Conservation (phyloP, 306 rosid species). For the Quercus ilex region DNA sequence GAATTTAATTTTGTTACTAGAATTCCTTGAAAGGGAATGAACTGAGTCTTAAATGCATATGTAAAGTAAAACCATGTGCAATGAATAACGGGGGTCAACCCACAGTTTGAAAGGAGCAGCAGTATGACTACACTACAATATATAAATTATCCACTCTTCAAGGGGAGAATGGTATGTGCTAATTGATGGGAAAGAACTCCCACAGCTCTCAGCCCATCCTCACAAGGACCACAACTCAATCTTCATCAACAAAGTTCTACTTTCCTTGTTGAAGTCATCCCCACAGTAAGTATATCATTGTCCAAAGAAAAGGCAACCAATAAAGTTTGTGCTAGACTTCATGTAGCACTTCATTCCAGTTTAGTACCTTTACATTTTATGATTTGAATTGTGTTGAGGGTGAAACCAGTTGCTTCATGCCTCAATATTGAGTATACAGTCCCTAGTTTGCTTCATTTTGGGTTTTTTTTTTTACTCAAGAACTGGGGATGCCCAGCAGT, state of each 20-base stretch:
- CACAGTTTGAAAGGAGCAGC: not conserved
- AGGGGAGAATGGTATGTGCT: not conserved
- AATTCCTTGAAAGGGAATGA: not conserved
- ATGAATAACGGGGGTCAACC: not conserved
- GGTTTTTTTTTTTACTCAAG: not conserved
- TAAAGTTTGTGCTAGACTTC: not conserved
- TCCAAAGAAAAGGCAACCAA: not conserved
- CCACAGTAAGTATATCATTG: not conserved
- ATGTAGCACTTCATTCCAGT: not conserved
- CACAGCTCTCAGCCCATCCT: not conserved
- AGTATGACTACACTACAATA: not conserved
- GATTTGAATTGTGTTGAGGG: not conserved
- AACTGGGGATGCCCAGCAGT: not conserved
- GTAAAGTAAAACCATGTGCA: not conserved
- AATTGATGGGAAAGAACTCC: not conserved
- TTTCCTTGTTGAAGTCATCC: not conserved
- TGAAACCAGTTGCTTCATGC: not conserved
- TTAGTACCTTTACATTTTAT: not conserved
- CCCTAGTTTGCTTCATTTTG: not conserved
- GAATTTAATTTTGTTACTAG: not conserved
- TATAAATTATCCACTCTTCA: not conserved
- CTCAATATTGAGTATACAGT: not conserved
- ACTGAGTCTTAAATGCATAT: not conserved
- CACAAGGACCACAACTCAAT: not conserved
- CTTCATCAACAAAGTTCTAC: not conserved